Evolutionary conservation across 768 basidiomycete genomes (phyloP), one percentile per base, ranked within the genome.

Genomic region (Sistotremastrum niveocremeum): DNA sequence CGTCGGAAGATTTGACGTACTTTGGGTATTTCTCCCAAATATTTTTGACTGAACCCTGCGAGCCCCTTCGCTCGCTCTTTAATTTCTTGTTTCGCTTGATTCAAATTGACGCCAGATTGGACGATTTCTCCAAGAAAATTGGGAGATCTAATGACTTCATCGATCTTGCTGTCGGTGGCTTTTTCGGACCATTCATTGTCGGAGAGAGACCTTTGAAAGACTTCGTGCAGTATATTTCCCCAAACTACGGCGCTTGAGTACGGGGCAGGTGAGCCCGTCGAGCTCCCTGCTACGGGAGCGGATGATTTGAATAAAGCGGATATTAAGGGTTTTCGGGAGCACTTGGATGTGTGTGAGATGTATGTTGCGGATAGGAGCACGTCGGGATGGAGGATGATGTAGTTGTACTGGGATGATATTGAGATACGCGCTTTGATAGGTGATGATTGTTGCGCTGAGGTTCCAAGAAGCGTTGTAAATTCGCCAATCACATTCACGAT

Each of bases 141-240:
- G 6, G 40, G 32, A 0, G 46, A 41, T 30, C 63, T 58, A 4
- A 84, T 67, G 3, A 69, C 71, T 39, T 73, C 65, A 38, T 76
- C 75, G 42, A 83, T 79, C 51, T 71, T 65, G 28, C 65, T 62
- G 11, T 82, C 71, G 4, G 90, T 65, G 64, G 74, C 84, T 10
- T 56, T 54, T 37, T 76, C 67, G 37, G 79, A 78, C 84, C 84
- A 89, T 12, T 62, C 62, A 5, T 67, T 64, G 39, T 73, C 69
- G 28, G 58, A 60, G 44, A 98, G 65, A 53, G 87, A 90, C 0
- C 70, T 65, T 58, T 98, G 91, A 67, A 95, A 77, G 34, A 97
- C 80, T 52, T 89, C 81, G 55, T 99, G 95, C 4, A 95, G 72
- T 62, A 98, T 79, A 54, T 83, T 95, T 35, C 95, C 95, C 79